These are phyloP conservation scores for Crinitomyces ghanaensis DNA, from an alignment of 805 yeast genomes.

Conservation along the genomic window DNA sequence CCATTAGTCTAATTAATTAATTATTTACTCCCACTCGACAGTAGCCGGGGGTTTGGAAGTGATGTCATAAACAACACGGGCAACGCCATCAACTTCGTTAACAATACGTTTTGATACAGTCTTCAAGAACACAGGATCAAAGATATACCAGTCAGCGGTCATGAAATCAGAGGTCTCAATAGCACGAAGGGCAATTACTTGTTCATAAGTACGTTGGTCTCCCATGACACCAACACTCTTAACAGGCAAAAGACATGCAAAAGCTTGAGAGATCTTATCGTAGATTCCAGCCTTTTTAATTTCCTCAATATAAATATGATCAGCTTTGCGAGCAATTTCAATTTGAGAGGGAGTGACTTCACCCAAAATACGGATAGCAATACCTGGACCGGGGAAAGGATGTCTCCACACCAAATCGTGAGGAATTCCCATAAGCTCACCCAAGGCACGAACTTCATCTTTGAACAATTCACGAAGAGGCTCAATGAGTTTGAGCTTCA, in stretches of 20 bases:
- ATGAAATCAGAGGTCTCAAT: constrained; percentile 96
- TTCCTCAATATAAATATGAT: constrained; percentile 90
- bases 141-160: constrained; percentile 99
- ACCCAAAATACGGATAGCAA: constrained; percentile 95
- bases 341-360: constrained; percentile 92
- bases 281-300: constrained; percentile 88
- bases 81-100: constrained; percentile 97
- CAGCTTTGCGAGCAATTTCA: constrained; percentile 96
- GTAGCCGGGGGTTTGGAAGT: constrained; percentile 99
- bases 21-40: constrained; percentile 89
- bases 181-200: constrained; percentile 97
- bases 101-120: constrained; percentile 91
- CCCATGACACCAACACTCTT: constrained; percentile 99
- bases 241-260: constrained; percentile 93
- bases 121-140: constrained; percentile 86
- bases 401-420: constrained; percentile 99
- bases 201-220: constrained; percentile 98
- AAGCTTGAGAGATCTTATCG: constrained; percentile 90
- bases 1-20: constrained; percentile 6
- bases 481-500: constrained; percentile 97
- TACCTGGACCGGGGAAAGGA: constrained; percentile 99
- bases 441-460: constrained; percentile 96
- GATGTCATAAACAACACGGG: constrained; percentile 96
- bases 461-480: constrained; percentile 97
- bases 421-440: constrained; percentile 89